These are phyloP conservation scores for Ajuga chamaepitys DNA, from an alignment of 257 asterid genomes.

Conservation along the genomic window DNA sequence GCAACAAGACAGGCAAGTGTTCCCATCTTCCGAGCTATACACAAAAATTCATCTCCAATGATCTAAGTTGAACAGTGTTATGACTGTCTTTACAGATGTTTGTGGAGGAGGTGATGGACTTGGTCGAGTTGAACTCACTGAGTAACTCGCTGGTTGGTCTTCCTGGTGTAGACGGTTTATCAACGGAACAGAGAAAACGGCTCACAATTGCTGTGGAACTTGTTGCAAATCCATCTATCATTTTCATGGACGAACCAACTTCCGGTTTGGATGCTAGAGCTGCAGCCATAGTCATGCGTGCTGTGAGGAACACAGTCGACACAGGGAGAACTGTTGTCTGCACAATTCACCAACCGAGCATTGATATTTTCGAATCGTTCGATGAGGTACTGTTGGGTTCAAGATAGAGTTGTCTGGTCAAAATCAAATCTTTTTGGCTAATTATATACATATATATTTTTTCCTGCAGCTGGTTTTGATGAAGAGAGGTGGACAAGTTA, in stretches of 20 bases:
- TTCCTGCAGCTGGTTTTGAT: slow-evolving; percentile 39
- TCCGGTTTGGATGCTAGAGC: slow-evolving; percentile 72
- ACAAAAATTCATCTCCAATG: background rate
- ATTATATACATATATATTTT: no score
- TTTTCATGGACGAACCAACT: slow-evolving; percentile 78
- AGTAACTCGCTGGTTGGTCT: slow-evolving; percentile 53
- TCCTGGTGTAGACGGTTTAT: slow-evolving; percentile 60
- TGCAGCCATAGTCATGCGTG: slow-evolving; percentile 70
- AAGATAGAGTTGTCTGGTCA: background rate
- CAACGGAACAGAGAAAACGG: slow-evolving; percentile 62
- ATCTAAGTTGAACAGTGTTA: background rate
- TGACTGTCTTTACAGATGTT: slow-evolving; percentile 42
- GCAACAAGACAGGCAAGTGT: slow-evolving; percentile 34
- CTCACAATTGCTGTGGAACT: slow-evolving; percentile 65
- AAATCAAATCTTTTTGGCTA: background rate
- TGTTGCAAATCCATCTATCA: slow-evolving; percentile 64
- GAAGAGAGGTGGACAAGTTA: slow-evolving; percentile 71
- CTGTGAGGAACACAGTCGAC: slow-evolving; percentile 64
- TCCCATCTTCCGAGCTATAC: background rate
- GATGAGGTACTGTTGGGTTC: slow-evolving; percentile 39
- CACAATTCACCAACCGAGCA: slow-evolving; percentile 73
- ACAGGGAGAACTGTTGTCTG: slow-evolving; percentile 70
- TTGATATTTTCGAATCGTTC: slow-evolving; percentile 60
- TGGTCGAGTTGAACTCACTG: slow-evolving; percentile 45
- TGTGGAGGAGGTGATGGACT: slow-evolving; percentile 72